phyloP scores from a whole-genome alignment of 176 grass and related monocot species.

The Musa beccarii region DNA sequence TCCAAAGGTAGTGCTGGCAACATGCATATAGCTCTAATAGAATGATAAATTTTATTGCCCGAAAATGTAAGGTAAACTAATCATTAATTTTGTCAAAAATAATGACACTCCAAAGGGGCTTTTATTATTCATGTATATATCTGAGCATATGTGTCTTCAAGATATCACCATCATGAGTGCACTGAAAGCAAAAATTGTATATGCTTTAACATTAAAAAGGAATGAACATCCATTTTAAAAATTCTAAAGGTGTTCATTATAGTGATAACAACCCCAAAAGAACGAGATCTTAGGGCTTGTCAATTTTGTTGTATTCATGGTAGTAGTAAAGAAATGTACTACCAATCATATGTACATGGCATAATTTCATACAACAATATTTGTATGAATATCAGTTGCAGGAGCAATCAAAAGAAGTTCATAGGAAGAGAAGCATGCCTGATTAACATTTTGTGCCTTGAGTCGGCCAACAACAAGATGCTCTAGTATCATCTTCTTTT shows the following conservation, averaged over 20 bases:
- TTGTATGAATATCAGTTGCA: too few species aligned
- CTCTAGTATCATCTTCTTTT: conserved; percentile 98
- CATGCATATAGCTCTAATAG: too few species aligned
- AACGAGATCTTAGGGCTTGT: too few species aligned
- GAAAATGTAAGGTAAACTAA: too few species aligned
- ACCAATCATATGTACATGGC: too few species aligned
- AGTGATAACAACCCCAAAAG: too few species aligned
- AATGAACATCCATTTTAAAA: background rate
- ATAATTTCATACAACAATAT: too few species aligned
- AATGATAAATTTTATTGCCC: too few species aligned
- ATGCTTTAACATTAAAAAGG: background rate
- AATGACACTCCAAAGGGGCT: too few species aligned
- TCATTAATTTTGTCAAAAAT: too few species aligned
- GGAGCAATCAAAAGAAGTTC: background rate
- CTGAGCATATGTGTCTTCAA: background rate
- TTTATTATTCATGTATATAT: background rate
- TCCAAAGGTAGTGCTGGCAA: too few species aligned
- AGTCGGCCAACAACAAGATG: conserved; percentile 95
- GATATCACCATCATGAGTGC: background rate
- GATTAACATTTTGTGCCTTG: conserved; percentile 85
- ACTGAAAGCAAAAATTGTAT: background rate
- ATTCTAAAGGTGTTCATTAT: too few species aligned
- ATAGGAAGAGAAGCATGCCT: conserved; percentile 36
- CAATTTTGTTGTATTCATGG: background rate
- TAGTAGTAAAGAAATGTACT: background rate